These are phyloP conservation scores for Mycena venus DNA, from an alignment of 768 basidiomycete species.

Conservation along the genomic window DNA sequence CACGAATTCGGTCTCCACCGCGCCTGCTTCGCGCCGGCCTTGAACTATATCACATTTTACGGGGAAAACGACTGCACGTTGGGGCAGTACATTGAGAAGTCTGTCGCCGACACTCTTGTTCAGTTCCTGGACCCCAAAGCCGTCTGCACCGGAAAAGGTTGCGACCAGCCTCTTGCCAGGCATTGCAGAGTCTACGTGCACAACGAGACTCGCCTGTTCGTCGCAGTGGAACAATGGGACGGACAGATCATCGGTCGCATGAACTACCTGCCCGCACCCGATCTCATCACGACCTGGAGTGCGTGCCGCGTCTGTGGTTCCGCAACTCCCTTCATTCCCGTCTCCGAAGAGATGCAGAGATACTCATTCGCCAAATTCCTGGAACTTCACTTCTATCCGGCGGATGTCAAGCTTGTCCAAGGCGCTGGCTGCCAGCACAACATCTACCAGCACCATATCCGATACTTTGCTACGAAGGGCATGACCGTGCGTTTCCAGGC, in stretches of 20 bases:
- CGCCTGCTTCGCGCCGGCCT: conserved; percentile 80
- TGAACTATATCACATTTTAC: conserved; percentile 89
- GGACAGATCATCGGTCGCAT: conserved; percentile 76
- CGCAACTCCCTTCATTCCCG: conserved; percentile 88
- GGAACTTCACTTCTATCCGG: conserved; percentile 95
- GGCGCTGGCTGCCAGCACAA: conserved; percentile 95
- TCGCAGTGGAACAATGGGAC: conserved; percentile 92
- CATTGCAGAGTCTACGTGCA: conserved; percentile 96
- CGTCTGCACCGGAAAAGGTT: conserved; percentile 86
- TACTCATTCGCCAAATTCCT: conserved; percentile 98
- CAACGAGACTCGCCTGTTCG: conserved; percentile 83
- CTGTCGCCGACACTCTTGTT: conserved; percentile 74
- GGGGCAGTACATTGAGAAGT: conserved; percentile 92
- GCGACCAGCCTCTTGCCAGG: conserved; percentile 81
- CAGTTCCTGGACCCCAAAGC: conserved; percentile 82
- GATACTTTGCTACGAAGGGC: conserved; percentile 88
- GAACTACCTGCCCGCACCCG: conserved; percentile 69
- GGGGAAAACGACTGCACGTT: conserved; percentile 93
- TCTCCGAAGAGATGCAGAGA: conserved; percentile 91
- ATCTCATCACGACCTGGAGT: conserved; percentile 92
- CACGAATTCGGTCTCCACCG: conserved; percentile 76
- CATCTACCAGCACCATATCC: conserved; percentile 91
- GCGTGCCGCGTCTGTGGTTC: conserved; percentile 84
- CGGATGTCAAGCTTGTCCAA: conserved; percentile 85
- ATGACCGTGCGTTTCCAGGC: conserved; percentile 92